Base-by-base conservation (phyloP, 768 basidiomycete genomes). In the Lentinula lateritia region DNA sequence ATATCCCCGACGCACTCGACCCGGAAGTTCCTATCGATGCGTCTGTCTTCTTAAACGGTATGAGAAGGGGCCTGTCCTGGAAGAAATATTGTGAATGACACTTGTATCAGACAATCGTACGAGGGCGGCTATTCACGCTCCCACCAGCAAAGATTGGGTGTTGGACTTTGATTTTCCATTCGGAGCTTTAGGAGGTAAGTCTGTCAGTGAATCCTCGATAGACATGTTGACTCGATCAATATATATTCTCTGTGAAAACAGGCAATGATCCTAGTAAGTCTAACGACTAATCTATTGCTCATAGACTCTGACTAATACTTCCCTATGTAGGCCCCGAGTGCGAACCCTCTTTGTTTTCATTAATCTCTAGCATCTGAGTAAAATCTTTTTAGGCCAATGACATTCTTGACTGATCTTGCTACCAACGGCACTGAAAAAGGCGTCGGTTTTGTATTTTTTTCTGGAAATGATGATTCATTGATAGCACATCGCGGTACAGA, bases 391-490 rank as follows among this genome's bases (percentile, higher is more conserved):
- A 82, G 80, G 55, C 78, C 80, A 0, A 80, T 79, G 76, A 70
- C 69, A 4, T 82, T 83, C 67, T 66, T 83, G 13, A 69, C 72
- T 0, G 79, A 82, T 6, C 72, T 83, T 28, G 79, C 81, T 0
- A 72, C 75, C 3, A 83, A 82, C 39, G 78, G 76, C 5, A 72
- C 76, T 0, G 67, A 65, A 0, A 72, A 71, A 3, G 62, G 73
- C 32, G 68, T 83, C 15, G 63, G 66, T 1, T 66, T 83, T 34
- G 66, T 82, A 1, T 68, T 83, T 28, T 83, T 71, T 66, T 82
- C 81, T 13, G 81, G 75, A 15, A 83, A 83, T 52, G 80, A 83
- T 43, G 81, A 83, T 66, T 73, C 79, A 6, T 72, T 83, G 36
- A 65, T 81, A 6, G 69, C 81, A 8, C 82, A 83, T 62, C 71